Conservation (phyloP, 352 stramenopile species). For the Globisporangium parvum region DNA sequence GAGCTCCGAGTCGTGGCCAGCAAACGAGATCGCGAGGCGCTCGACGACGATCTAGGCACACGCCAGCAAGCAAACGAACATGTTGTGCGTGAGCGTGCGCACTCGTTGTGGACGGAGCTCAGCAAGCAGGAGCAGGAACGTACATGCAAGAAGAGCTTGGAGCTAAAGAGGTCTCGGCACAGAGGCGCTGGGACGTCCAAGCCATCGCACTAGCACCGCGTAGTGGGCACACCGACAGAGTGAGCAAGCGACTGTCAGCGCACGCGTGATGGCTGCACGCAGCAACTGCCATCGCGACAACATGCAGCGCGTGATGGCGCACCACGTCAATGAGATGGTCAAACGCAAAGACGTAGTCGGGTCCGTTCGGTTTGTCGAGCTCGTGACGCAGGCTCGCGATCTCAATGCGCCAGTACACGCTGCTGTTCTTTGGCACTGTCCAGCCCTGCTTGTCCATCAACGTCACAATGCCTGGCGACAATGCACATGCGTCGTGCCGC, state of each 20-base stretch:
- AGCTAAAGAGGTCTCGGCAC: constrained; percentile 39
- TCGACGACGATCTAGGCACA: constrained; percentile 44
- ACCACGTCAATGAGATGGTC: constrained; percentile 59
- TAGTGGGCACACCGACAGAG: background rate
- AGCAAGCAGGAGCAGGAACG: constrained; percentile 5
- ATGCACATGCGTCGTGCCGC: too few species aligned
- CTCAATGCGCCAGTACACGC: constrained; percentile 42
- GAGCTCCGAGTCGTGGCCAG: constrained; percentile 40
- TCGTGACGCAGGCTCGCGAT: constrained; percentile 45
- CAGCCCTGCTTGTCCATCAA: constrained; percentile 40
- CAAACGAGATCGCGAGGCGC: constrained; percentile 47
- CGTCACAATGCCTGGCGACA: too few species aligned
- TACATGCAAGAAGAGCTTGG: constrained; percentile 63
- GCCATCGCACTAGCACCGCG: constrained; percentile 15
- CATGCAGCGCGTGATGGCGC: background rate
- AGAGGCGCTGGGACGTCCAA: constrained; percentile 23
- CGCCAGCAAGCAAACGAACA: background rate
- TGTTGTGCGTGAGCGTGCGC: too few species aligned
- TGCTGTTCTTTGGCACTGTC: constrained; percentile 35
- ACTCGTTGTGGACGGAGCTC: background rate
- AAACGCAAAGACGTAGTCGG: constrained; percentile 59
- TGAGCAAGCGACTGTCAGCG: background rate
- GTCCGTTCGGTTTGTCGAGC: constrained; percentile 18
- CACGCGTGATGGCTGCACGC: background rate
- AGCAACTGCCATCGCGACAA: background rate